Percentiles rank a stretch among this genome's conserved stretches.
These are phyloP conservation scores for Daphne laureola DNA, from an alignment of 441 rosid species.

Conservation along the genomic window DNA sequence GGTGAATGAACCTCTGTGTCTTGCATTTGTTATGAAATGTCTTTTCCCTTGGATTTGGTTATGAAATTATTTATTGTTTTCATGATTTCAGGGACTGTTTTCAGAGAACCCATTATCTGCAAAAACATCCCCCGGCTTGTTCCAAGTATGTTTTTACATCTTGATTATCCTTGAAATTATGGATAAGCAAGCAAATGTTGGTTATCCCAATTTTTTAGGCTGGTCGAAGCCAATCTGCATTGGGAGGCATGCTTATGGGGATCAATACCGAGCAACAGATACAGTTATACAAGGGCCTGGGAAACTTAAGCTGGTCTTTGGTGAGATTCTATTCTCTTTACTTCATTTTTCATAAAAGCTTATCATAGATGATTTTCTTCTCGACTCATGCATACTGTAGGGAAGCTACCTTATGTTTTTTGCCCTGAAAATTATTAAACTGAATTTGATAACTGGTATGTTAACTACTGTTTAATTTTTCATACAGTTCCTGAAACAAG, in stretches of 20 bases:
- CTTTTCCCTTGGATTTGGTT: neutral
- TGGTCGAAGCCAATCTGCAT: constrained; percentile 97
- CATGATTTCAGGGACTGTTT: constrained; percentile 67
- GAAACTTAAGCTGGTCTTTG: constrained; percentile 66
- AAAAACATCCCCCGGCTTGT: constrained; percentile 74
- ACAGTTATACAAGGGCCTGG: constrained; percentile 59
- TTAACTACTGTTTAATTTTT: neutral
- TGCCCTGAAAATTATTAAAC: neutral
- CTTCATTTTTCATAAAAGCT: neutral
- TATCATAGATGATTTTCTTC: neutral
- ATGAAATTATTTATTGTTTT: neutral
- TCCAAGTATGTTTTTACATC: constrained; percentile 41
- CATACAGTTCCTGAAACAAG: constrained; percentile 49
- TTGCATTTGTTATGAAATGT: neutral
- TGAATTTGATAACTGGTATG: neutral
- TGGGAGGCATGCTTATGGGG: constrained; percentile 97
- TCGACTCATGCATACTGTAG: neutral
- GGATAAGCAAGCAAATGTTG: neutral
- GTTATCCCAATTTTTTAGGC: constrained; percentile 31
- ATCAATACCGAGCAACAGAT: constrained; percentile 90
- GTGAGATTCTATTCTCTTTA: constrained; percentile 26
- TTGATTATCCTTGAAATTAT: constrained; percentile 3
- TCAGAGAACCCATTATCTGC: constrained; percentile 90
- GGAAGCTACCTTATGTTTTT: neutral
- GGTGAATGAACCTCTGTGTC: constrained; percentile 30